Percentiles rank a stretch among this genome's conserved stretches.
These are phyloP conservation scores for Globisporangium polare DNA, from an alignment of 352 stramenopile species.

Conservation along the genomic window DNA sequence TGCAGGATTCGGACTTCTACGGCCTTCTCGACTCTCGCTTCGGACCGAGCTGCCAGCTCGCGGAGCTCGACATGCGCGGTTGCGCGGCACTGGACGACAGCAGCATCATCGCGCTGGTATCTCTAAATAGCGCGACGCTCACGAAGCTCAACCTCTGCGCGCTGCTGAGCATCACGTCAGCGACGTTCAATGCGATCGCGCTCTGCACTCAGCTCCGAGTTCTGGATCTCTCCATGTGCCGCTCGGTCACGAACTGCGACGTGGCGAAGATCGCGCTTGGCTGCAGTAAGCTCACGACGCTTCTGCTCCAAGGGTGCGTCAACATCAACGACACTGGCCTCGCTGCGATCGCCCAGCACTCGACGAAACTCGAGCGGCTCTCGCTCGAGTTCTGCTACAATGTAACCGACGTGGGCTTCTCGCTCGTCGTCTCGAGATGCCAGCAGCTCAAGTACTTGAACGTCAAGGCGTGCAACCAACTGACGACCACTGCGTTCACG, in stretches of 20 bases:
- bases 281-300: slow-evolving; percentile 36
- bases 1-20: slow-evolving; percentile 45
- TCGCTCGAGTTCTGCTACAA: slow-evolving; percentile 89
- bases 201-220: slow-evolving; percentile 40
- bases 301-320: slow-evolving; percentile 64
- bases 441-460: slow-evolving; percentile 66
- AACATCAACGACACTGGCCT: slow-evolving; percentile 64
- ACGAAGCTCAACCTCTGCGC: slow-evolving; percentile 54
- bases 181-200: slow-evolving; percentile 60
- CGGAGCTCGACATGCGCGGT: slow-evolving; percentile 42
- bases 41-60: slow-evolving; percentile 24
- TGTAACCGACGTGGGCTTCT: slow-evolving; percentile 69
- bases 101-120: slow-evolving; percentile 44
- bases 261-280: slow-evolving; percentile 36
- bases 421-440: slow-evolving; percentile 44
- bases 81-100: slow-evolving; percentile 45
- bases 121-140: slow-evolving; percentile 46
- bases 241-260: slow-evolving; percentile 51
- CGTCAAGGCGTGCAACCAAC: slow-evolving; percentile 84
- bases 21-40: slow-evolving; percentile 9
- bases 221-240: slow-evolving; percentile 79
- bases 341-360: slow-evolving; percentile 31
- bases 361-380: slow-evolving; percentile 39
- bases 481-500: slow-evolving; percentile 60
- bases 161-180: slow-evolving; percentile 44